Base-by-base conservation (phyloP, 164 flowering plant species). In the Buxus sempervirens region DNA sequence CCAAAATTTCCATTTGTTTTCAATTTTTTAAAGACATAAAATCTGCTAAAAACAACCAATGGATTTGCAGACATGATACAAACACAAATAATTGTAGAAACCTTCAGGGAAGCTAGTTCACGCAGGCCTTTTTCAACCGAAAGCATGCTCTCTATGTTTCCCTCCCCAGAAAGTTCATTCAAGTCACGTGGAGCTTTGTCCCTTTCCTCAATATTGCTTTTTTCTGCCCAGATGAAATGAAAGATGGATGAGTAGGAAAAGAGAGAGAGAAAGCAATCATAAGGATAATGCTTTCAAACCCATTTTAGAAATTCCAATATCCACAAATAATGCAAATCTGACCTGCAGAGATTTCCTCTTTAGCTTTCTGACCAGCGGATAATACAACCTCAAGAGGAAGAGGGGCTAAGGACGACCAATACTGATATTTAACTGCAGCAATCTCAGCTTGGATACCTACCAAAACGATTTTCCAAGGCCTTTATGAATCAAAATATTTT, bases 341-440 rank as follows among this genome's bases (percentile, higher is more conserved):
- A 87, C 97, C 80, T 64, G 62, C 41, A 24, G 68, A 72, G 26
- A 58, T 72, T 59, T 84, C 97, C 54, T 86, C 90, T 70, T 79
- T 90, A 66, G 97, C 97, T 67, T 75, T 89, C 78, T 85, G 87
- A 62, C 96, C 98, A 49, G 97, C 92, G 68, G 87, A 79, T 70
- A 88, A 70, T 55, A 95, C 95, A 76, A 88, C 82, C 78, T 90
- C 97, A 76, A 79, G 70, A 41, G 98, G 91, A 71, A 77, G 85
- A 58, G 97, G 90, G 36, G 91, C 94, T 66, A 89, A 80, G 25
- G 97, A 81, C 70, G 97, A 92, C 98, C 98, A 95, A 72, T 83
- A 83, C 67, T 92, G 90, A 74, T 78, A 67, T 70, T 79, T 92
- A 32, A 72, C 77, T 63, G 27, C 78, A 22, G 96, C 91, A 45